Percentiles rank a stretch among this genome's conserved stretches.
Evolutionary conservation across 2,329 filamentous ascomycete species (phyloP).

Genomic region (Pseudocercospora cruenta): DNA sequence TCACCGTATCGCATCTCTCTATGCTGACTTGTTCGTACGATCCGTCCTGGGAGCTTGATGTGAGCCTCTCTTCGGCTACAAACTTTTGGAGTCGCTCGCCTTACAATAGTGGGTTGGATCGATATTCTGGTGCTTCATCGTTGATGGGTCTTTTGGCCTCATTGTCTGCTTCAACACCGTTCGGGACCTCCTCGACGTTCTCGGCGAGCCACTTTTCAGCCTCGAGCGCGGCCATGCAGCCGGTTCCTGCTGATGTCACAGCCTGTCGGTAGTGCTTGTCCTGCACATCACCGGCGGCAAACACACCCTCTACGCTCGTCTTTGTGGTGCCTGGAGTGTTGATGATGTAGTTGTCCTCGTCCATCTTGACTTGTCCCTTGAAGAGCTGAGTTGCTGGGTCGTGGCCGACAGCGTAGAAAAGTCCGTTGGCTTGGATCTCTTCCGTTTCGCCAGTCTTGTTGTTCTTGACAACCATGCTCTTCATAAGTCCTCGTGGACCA

Average conservation of each 20-base stretch:
- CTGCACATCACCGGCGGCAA: conserved; percentile 96
- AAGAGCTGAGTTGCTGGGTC: conserved; percentile 90
- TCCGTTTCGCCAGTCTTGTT: conserved; percentile 74
- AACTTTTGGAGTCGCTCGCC: not conserved
- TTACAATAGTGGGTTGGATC: conserved; percentile 66
- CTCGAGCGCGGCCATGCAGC: conserved; percentile 93
- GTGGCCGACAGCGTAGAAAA: conserved; percentile 98
- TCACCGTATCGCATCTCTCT: not conserved
- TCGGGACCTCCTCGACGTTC: conserved; percentile 63
- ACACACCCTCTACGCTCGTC: conserved; percentile 89
- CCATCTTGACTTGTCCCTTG: conserved; percentile 85
- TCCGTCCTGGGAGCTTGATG: not conserved
- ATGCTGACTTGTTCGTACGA: not conserved
- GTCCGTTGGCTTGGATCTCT: conserved; percentile 83
- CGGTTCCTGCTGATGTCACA: conserved; percentile 93
- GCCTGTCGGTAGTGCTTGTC: conserved; percentile 98
- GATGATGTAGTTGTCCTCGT: conserved; percentile 86
- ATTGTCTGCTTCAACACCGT: conserved; percentile 54
- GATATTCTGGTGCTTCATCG: conserved; percentile 63
- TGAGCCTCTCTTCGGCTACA: not conserved
- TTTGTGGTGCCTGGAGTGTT: conserved; percentile 86
- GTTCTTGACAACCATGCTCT: conserved; percentile 81
- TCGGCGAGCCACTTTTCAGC: conserved; percentile 92
- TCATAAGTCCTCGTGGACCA: conserved; percentile 77
- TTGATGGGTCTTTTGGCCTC: conserved; percentile 54